Evolutionary conservation across 1,139 yeast genomes (phyloP).

Genomic region (Saccharomyces hybrid): DNA sequence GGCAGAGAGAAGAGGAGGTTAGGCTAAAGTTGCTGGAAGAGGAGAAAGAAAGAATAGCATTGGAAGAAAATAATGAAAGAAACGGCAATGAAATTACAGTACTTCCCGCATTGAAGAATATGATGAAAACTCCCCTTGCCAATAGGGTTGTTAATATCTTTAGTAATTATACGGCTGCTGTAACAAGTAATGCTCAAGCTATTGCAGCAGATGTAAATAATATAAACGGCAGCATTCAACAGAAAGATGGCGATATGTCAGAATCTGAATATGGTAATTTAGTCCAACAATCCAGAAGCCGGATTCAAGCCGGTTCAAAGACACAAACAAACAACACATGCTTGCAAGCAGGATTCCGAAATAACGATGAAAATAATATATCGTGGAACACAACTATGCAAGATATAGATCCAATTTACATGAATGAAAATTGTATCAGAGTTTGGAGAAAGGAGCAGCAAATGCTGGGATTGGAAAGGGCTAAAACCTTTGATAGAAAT

Average conservation of each 20-base stretch:
- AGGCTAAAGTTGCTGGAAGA: neutral
- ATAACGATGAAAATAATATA: neutral
- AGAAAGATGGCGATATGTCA: neutral
- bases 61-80: neutral
- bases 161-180: neutral
- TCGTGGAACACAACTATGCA: neutral
- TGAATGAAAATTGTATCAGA: neutral
- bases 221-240: neutral
- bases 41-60: neutral
- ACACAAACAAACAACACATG: neutral
- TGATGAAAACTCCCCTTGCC: neutral
- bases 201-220: neutral
- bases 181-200: neutral
- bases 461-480: neutral
- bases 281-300: neutral
- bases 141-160: neutral
- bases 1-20: neutral
- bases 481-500: neutral
- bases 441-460: conserved; percentile 1
- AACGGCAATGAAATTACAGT: neutral
- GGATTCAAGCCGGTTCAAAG: neutral
- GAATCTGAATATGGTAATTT: neutral
- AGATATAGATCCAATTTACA: neutral
- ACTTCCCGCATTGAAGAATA: neutral
- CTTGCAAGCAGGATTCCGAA: neutral